A percentile compares a stretch with the other conserved stretches of the same genome.
Evolutionary conservation across 1,139 yeast genomes (phyloP).

Genomic region (Candida frijolesensis): DNA sequence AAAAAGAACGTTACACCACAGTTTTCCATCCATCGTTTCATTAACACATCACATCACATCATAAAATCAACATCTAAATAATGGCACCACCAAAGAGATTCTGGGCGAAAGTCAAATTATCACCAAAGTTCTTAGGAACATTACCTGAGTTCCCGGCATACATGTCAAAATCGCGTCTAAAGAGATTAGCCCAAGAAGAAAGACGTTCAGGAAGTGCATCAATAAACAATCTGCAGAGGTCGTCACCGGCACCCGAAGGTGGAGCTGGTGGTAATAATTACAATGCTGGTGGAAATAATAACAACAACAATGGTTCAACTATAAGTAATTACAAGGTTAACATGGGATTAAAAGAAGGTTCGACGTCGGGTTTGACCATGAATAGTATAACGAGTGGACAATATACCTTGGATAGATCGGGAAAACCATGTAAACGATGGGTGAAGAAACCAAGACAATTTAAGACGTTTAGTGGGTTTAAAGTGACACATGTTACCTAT

Average conservation of each 20-base stretch:
- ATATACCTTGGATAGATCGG: slow-evolving; percentile 47
- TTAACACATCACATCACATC: background rate
- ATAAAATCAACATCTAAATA: background rate
- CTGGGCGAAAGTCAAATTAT: slow-evolving; percentile 36
- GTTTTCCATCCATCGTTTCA: slow-evolving; percentile 3
- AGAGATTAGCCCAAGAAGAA: slow-evolving; percentile 33
- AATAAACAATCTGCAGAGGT: slow-evolving; percentile 16
- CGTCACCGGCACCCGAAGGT: slow-evolving; percentile 19
- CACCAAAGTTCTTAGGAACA: slow-evolving; percentile 30
- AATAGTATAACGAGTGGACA: slow-evolving; percentile 32
- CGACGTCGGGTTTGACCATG: slow-evolving; percentile 47
- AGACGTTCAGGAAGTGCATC: slow-evolving; percentile 21
- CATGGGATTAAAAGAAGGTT: slow-evolving; percentile 43
- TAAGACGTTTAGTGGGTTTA: slow-evolving; percentile 64
- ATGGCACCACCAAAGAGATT: slow-evolving; percentile 39
- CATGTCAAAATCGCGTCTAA: slow-evolving; percentile 31
- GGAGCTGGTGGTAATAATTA: background rate
- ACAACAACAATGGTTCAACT: slow-evolving; percentile 15
- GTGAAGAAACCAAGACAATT: slow-evolving; percentile 45
- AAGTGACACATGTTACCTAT: slow-evolving; percentile 45
- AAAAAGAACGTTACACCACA: slow-evolving; percentile 3
- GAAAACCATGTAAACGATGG: slow-evolving; percentile 56
- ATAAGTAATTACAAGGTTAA: slow-evolving; percentile 34
- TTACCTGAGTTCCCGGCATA: slow-evolving; percentile 40
- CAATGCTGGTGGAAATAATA: background rate